Evolutionary conservation across 2,329 filamentous ascomycete genomes (phyloP), one percentile per base, ranked within the genome.

Genomic region (Teratosphaeria nubilosa): DNA sequence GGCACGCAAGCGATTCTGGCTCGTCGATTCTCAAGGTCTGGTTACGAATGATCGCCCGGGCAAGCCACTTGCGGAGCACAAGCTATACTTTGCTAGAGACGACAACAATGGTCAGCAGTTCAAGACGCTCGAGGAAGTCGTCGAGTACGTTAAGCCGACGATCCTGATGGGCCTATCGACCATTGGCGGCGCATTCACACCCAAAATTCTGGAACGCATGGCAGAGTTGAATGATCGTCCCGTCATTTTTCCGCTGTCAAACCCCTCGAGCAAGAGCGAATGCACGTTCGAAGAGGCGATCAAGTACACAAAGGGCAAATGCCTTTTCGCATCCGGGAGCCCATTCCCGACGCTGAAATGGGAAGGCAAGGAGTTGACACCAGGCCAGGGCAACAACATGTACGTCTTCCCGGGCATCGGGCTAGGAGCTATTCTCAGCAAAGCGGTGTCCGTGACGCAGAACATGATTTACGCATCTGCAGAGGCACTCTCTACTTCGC

Each of bases 321-420:
- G 86, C 68, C 85, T 99, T 72, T 99, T 99, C 70, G 94, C 94
- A 55, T 96, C 91, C 5, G 94, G 94, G 63, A 96, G 91, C 54
- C 94, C 94, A 14, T 97, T 97, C 82, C 82, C 85, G 25, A 81
- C 86, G 2, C 81, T 89, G 70, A 59, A 70, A 31, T 68, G 62
- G 62, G 67, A 74, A 32, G 78, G 78, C 61, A 76, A 76, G 66
- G 66, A 74, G 20, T 72, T 79, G 55, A 74, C 73, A 6, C 78
- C 79, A 1, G 78, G 79, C 54, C 79, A 81, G 69, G 91, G 92
- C 64, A 91, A 91, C 81, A 86, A 86, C 78, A 86, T 87, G 78
- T 96, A 96, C 72, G 89, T 99, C 61, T 99, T 99, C 85, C 94
- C 94, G 0, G 94, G 92, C 69, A 88, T 97, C 60, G 94, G 94